phyloP scores from a whole-genome alignment of 345 rosid species.

The Leavenworthia alabamica region DNA sequence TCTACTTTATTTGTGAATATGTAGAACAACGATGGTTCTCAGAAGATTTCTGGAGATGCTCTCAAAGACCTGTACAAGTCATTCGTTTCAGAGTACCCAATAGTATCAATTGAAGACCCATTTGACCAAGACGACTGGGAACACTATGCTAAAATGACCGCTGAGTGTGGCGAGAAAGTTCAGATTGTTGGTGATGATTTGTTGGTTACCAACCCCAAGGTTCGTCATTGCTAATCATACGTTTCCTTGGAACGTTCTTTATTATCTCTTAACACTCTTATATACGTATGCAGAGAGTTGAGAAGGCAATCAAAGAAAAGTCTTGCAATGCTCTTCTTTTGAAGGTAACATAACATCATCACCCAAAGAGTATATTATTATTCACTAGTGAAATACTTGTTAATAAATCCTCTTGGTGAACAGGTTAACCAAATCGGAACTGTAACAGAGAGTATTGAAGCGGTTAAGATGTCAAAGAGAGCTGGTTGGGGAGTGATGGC shows the following conservation, averaged over 20 bases:
- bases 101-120: slow-evolving; percentile 92
- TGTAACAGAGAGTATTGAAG: slow-evolving; percentile 95
- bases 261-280: not conserved
- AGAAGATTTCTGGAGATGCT: slow-evolving; percentile 78
- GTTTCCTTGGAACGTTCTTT: not conserved
- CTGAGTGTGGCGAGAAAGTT: slow-evolving; percentile 63
- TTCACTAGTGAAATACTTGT: not conserved
- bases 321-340: slow-evolving; percentile 92
- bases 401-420: not conserved
- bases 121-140: slow-evolving; percentile 99
- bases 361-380: not conserved
- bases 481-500: slow-evolving; percentile 99
- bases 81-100: slow-evolving; percentile 75
- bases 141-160: slow-evolving; percentile 67
- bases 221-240: not conserved
- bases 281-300: slow-evolving; percentile 53
- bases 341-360: slow-evolving; percentile 40
- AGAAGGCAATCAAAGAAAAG: slow-evolving; percentile 76
- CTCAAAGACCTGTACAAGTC: slow-evolving; percentile 88
- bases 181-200: slow-evolving; percentile 98
- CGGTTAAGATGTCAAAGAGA: slow-evolving; percentile 85
- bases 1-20: not conserved
- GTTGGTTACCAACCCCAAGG: slow-evolving; percentile 95
- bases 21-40: slow-evolving; percentile 79
- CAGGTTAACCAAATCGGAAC: slow-evolving; percentile 98